Conservation (phyloP, 2,329 filamentous ascomycete genomes). For the Corniculantispora saksenae region DNA sequence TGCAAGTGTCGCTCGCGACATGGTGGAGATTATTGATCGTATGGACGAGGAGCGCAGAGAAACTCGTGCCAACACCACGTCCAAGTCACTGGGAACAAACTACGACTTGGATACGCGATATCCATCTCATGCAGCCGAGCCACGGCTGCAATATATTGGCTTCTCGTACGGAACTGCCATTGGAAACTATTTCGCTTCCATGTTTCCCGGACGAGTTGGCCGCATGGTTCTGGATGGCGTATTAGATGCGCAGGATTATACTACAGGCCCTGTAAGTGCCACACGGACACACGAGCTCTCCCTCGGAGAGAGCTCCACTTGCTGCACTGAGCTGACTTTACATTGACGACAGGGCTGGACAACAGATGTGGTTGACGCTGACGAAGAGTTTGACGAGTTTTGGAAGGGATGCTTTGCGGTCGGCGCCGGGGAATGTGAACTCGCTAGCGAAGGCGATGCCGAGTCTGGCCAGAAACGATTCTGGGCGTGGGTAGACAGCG, state of each 20-base stretch:
- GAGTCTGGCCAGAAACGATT: constrained; percentile 34
- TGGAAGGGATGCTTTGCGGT: constrained; percentile 38
- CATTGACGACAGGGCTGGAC: constrained; percentile 32
- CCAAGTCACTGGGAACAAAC: background rate
- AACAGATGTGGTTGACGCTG: constrained; percentile 39
- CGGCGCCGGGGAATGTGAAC: constrained; percentile 30
- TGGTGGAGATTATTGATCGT: constrained; percentile 45
- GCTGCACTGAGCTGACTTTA: background rate
- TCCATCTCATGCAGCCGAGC: background rate
- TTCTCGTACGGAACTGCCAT: constrained; percentile 46
- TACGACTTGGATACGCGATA: background rate
- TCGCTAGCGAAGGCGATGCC: constrained; percentile 29
- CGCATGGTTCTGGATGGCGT: constrained; percentile 45
- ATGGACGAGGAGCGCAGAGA: constrained; percentile 34
- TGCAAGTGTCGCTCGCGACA: constrained; percentile 42
- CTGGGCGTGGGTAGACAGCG: constrained; percentile 29
- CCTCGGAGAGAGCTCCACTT: background rate
- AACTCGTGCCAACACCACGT: background rate
- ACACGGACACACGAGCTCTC: background rate
- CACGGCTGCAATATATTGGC: constrained; percentile 48
- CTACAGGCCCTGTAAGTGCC: constrained; percentile 29
- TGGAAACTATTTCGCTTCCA: constrained; percentile 36
- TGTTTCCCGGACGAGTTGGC: constrained; percentile 39
- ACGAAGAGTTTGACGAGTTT: constrained; percentile 36
- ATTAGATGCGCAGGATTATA: constrained; percentile 39